Conservation (phyloP, 108 stramenopile species). For the Skeletonema tropicum region DNA sequence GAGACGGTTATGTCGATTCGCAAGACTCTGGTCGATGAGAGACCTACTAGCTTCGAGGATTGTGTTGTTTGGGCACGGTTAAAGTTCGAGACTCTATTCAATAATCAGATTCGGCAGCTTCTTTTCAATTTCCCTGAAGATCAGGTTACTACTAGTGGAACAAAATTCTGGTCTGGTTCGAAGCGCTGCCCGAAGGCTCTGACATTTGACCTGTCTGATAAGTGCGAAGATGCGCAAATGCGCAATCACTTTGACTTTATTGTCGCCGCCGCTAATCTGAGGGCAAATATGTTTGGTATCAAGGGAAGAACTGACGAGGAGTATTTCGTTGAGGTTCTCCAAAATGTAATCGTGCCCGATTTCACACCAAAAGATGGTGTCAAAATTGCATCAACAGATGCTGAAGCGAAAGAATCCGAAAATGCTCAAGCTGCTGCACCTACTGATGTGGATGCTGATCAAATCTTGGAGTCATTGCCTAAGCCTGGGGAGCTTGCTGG, state of each 20-base stretch:
- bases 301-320: conserved; percentile 84
- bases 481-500: conserved; percentile 85
- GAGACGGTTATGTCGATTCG: conserved; percentile 87
- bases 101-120: conserved; percentile 95
- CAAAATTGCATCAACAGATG: conserved; percentile 97
- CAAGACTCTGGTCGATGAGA: conserved; percentile 83
- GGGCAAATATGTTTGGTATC: conserved; percentile 92
- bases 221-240: conserved; percentile 90
- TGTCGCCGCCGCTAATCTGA: conserved; percentile 92
- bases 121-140: conserved; percentile 96
- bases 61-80: conserved; percentile 95
- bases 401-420: conserved; percentile 76
- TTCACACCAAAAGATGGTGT: conserved; percentile 93
- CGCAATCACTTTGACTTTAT: conserved; percentile 94
- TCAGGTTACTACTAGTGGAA: conserved; percentile 89
- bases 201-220: conserved; percentile 80
- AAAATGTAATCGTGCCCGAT: conserved; percentile 93
- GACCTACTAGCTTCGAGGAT: conserved; percentile 91
- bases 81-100: conserved; percentile 94
- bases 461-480: conserved; percentile 74
- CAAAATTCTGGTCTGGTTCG: conserved; percentile 95
- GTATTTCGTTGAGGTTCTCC: conserved; percentile 71
- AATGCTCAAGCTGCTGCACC: conserved; percentile 44
- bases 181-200: conserved; percentile 95
- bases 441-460: conserved; percentile 65